phyloP scores from a whole-genome alignment of 345 rosid genomes.

The Eucalyptus caleyi region DNA sequence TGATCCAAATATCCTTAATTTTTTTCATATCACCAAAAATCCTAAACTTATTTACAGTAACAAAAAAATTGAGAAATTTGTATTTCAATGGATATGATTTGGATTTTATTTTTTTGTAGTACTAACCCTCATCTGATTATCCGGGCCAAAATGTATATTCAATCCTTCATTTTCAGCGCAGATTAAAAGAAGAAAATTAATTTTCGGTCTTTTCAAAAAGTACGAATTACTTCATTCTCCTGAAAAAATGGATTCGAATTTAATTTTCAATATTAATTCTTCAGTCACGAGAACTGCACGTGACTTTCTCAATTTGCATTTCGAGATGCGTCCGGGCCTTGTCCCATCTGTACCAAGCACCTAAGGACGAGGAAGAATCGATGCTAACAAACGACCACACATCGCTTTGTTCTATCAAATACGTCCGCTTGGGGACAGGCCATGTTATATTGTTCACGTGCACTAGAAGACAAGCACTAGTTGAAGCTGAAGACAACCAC shows the following conservation, averaged over 20 bases:
- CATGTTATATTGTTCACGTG: background rate
- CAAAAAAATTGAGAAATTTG: no score
- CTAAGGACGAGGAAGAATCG: background rate
- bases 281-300: background rate
- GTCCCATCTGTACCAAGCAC: background rate
- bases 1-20: no score
- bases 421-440: background rate
- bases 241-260: background rate
- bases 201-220: background rate
- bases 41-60: no score
- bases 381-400: background rate
- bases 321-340: background rate
- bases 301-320: background rate
- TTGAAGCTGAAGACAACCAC: background rate
- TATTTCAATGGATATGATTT: no score
- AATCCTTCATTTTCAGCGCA: background rate
- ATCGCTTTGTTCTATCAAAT: background rate
- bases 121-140: background rate
- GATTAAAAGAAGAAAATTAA: background rate
- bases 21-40: no score
- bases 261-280: no score
- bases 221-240: background rate
- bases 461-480: background rate
- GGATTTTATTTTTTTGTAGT: background rate
- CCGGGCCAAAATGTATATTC: rapidly evolving